A percentile compares a stretch with the other conserved stretches of the same genome.
Conservation (phyloP, 257 asterid genomes). For the Salvia splendens region DNA sequence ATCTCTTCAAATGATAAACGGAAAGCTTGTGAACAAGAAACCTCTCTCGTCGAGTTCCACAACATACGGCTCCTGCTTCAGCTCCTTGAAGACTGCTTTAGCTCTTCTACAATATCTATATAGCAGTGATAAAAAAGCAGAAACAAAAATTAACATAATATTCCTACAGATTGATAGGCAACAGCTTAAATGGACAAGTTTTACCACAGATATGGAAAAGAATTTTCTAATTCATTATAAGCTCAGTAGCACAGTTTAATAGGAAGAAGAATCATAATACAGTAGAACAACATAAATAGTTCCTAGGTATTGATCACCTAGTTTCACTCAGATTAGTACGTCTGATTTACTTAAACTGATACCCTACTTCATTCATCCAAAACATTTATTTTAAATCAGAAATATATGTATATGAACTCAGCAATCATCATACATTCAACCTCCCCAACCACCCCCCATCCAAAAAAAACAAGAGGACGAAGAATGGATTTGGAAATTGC, state of each 20-base stretch:
- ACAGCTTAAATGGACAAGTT: neutral
- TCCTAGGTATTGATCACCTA: conserved; percentile 2
- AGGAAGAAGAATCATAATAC: neutral
- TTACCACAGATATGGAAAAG: neutral
- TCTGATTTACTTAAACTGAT: neutral
- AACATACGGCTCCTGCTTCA: conserved; percentile 47
- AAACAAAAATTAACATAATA: neutral
- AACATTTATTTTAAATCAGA: neutral
- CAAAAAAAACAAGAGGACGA: neutral
- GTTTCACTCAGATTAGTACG: neutral
- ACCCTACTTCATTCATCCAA: no score
- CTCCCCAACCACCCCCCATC: neutral
- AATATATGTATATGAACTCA: neutral
- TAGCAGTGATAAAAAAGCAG: conserved; percentile 22
- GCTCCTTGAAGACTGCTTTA: conserved; percentile 79
- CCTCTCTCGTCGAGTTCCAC: conserved; percentile 53
- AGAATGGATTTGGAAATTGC: neutral
- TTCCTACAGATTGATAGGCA: neutral
- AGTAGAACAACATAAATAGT: neutral
- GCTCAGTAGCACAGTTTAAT: conserved; percentile 2
- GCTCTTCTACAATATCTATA: conserved; percentile 88
- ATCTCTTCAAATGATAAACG: neutral
- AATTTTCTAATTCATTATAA: neutral
- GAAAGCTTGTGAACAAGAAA: conserved; percentile 31
- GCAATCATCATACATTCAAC: neutral